These are phyloP conservation scores for Vigna nakashimae DNA, from an alignment of 306 rosid genomes.

Conservation along the genomic window DNA sequence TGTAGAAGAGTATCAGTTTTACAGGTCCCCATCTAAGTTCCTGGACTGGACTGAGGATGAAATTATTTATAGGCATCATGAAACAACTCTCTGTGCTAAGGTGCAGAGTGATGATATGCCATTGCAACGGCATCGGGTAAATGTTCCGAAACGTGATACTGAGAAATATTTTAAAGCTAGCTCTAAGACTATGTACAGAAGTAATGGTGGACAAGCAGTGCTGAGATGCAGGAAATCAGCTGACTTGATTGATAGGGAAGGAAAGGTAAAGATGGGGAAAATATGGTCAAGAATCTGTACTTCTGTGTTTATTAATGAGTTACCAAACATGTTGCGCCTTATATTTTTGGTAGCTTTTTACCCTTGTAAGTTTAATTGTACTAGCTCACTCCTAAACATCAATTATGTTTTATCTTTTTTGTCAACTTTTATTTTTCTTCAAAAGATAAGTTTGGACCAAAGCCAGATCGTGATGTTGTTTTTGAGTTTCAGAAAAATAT, in stretches of 20 bases:
- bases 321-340: conserved; percentile 46
- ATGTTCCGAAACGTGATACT: conserved; percentile 43
- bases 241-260: conserved; percentile 61
- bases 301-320: conserved; percentile 49
- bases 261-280: conserved; percentile 73
- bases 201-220: conserved; percentile 51
- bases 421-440: conserved; percentile 18
- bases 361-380: conserved; percentile 32
- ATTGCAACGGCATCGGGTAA: conserved; percentile 45
- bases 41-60: conserved; percentile 60
- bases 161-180: conserved; percentile 46
- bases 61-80: conserved; percentile 45
- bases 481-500: conserved; percentile 39
- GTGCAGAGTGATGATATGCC: conserved; percentile 48
- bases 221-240: conserved; percentile 62
- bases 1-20: conserved; percentile 44
- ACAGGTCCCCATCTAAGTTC: conserved; percentile 46
- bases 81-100: conserved; percentile 48
- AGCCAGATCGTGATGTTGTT: conserved; percentile 31
- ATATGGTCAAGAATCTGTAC: conserved; percentile 50
- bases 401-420: conserved; percentile 30
- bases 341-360: conserved; percentile 36
- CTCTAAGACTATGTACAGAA: conserved; percentile 47
- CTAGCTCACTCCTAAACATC: conserved; percentile 35
- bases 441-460: conserved; percentile 10